phyloP scores from a whole-genome alignment of 352 stramenopile species.

The Phytophthora citricola region DNA sequence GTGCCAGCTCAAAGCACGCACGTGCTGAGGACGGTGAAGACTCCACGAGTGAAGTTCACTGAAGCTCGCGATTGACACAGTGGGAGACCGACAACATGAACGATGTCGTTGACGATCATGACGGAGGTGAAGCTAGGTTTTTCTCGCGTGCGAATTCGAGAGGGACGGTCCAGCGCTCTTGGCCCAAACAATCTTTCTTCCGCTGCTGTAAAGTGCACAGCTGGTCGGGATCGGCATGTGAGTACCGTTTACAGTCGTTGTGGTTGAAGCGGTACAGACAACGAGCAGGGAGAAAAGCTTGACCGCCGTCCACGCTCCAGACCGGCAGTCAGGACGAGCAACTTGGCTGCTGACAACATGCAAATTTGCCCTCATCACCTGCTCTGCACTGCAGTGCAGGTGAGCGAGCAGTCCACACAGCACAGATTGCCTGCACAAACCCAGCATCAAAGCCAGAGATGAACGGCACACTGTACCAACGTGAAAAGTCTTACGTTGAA shows the following conservation, averaged over 20 bases:
- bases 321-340: constrained; percentile 1
- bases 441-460: background rate
- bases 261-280: constrained; percentile 14
- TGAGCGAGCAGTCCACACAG: background rate
- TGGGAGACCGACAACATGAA: constrained; percentile 2
- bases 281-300: background rate
- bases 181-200: too few species aligned
- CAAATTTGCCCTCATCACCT: constrained; percentile 5
- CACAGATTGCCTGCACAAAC: background rate
- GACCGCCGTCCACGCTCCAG: background rate
- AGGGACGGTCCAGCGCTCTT: too few species aligned
- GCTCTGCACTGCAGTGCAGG: background rate
- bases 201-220: background rate
- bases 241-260: background rate
- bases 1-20: constrained; percentile 1
- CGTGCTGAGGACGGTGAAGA: background rate
- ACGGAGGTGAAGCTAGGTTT: constrained; percentile 7
- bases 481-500: constrained; percentile 12
- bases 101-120: background rate
- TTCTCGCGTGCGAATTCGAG: constrained; percentile 6
- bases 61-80: background rate
- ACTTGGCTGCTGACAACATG: background rate
- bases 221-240: background rate
- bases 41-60: background rate
- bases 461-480: constrained; percentile 4